Evolutionary conservation across 257 asterid species (phyloP).

Genomic region (Nicotiana obtusifolia): DNA sequence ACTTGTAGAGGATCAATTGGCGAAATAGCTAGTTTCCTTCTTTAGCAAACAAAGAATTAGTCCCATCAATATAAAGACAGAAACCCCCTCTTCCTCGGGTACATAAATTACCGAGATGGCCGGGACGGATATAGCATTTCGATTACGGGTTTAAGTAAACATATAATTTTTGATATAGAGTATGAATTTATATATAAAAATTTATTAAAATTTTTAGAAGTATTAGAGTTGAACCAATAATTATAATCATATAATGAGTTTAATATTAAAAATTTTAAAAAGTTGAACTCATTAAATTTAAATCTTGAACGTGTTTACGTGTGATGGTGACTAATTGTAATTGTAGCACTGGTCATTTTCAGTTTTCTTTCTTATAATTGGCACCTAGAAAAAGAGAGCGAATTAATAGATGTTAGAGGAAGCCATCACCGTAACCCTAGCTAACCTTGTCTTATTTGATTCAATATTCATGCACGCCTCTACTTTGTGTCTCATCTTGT

Average conservation of each 20-base stretch:
- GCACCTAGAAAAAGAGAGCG: conserved; percentile 12
- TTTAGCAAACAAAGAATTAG: conserved; percentile 52
- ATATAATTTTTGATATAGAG: too few relatives aligned
- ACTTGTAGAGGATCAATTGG: conserved; percentile 30
- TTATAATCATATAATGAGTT: too few relatives aligned
- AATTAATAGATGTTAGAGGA: not conserved
- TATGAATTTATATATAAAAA: too few relatives aligned
- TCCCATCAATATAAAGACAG: conserved; percentile 52
- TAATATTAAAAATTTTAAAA: too few relatives aligned
- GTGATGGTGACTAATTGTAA: conserved; percentile 33
- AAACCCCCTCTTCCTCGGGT: conserved; percentile 6
- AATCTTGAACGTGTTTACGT: too few relatives aligned
- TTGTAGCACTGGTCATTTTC: conserved; percentile 44
- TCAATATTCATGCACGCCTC: conserved; percentile 1
- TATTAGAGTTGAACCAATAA: too few relatives aligned
- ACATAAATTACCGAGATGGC: conserved; percentile 7
- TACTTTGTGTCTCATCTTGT: not conserved
- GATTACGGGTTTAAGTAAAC: too few relatives aligned
- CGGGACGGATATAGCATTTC: too few relatives aligned
- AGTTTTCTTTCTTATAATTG: conserved; percentile 18
- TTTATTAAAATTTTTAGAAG: too few relatives aligned
- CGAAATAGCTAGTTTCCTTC: conserved; percentile 27
- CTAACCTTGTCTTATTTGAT: conserved; percentile 3
- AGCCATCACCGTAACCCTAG: conserved; percentile 15
- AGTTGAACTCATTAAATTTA: too few relatives aligned